Base-by-base conservation (phyloP, 345 rosid species). In the Triadica sebifera region DNA sequence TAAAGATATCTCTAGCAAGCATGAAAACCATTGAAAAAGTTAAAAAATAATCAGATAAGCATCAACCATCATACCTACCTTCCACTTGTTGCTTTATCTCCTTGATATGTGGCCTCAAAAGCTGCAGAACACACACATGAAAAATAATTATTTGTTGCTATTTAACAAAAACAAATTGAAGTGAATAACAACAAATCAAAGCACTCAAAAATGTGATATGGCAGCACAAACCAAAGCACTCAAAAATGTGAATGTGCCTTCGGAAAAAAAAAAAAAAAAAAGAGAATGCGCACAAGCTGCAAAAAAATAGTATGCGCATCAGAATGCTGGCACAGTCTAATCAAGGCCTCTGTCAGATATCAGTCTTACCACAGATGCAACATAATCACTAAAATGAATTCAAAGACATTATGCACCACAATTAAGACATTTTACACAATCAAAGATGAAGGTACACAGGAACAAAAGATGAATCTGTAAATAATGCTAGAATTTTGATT, bases 101-200 rank as follows among this genome's bases (percentile, higher is more conserved):
- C 77, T 89, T 91, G 81, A 94, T 73, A 24, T 65, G 86, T 69
- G 97, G 97, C 74, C 73, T 87, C 82, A 94, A 63, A 53, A 87
- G 77, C 97, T 93, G 88, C 88, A 89, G 64, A 77, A 75, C 69
- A 83, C 55, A 80, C 62, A 78, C 61, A 74, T 53, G 70, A 6
- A 60, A 38, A 16, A 37, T 5, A 1, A 37, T 29, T 29, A 37
- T 38, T 4, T 5, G 46, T 6, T 3, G 65, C n/a, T 34, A 61
- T 4, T 25, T 29, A 29, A 29, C 34, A 29, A 5, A 61, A 61
- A 4, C 45, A 22, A 12, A 7, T 15, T 59, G 12, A 41, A 43
- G 17, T 6, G 29, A 19, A 51, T 3, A 34, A 72, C 11, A 63
- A 10, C 10, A 69, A 8, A 37, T 63, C 12, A 0, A 41, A 45